Conservation (phyloP, 805 yeast species). For the Monosporozyma siamensis region DNA sequence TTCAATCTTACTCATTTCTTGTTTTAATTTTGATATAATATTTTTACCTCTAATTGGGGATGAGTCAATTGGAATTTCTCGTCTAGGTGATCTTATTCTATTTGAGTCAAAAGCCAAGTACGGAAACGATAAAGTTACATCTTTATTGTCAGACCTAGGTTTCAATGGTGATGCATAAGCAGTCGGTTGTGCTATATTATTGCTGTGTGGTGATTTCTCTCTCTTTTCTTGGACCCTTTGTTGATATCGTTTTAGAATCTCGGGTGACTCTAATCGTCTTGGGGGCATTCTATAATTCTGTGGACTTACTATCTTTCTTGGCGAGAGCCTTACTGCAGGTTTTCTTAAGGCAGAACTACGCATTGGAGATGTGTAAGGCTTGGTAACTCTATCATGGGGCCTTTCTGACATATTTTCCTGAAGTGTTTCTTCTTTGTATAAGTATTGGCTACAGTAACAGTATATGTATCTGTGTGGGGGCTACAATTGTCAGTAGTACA, state of each 20-base stretch:
- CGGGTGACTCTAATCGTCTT: slow-evolving; percentile 2
- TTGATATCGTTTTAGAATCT: slow-evolving; percentile 1
- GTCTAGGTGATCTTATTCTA: background rate
- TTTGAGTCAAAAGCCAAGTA: background rate
- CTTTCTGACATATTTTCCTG: background rate
- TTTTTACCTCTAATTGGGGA: slow-evolving; percentile 3
- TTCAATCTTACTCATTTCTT: slow-evolving; percentile 7
- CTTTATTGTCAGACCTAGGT: slow-evolving; percentile 4
- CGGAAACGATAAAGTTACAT: background rate
- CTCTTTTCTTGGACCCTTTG: background rate
- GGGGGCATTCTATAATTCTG: slow-evolving; percentile 5
- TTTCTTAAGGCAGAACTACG: slow-evolving; percentile 14
- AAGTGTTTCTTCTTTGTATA: background rate
- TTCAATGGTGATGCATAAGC: background rate
- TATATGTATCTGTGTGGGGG: background rate
- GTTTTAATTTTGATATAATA: slow-evolving; percentile 2
- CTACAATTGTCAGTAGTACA: no score
- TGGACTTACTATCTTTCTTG: slow-evolving; percentile 2
- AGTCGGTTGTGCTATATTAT: no score
- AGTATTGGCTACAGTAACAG: no score
- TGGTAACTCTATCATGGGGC: background rate
- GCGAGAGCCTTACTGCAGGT: slow-evolving; percentile 20
- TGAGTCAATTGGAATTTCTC: background rate
- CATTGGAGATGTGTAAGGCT: slow-evolving; percentile 15
- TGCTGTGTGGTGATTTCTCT: background rate